These are phyloP conservation scores for Backusella westeae DNA, from an alignment of 192 early-diverging fungal genomes.

Conservation along the genomic window DNA sequence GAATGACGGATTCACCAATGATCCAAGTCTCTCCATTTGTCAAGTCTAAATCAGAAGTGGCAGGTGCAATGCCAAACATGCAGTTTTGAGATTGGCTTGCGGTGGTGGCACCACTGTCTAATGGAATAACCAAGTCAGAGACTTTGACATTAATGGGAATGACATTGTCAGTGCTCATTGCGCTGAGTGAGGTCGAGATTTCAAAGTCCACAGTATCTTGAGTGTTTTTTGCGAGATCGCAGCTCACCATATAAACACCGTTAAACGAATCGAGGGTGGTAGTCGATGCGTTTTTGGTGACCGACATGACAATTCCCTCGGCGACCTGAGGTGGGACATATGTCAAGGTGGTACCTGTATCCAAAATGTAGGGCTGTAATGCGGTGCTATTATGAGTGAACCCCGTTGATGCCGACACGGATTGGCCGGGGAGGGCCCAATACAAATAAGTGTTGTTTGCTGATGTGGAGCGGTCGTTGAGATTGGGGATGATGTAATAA, in stretches of 20 bases:
- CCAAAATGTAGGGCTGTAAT: slow-evolving; percentile 14
- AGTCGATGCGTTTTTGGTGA: not conserved
- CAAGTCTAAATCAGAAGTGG: not conserved
- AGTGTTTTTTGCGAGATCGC: not conserved
- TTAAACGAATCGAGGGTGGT: slow-evolving; percentile 16
- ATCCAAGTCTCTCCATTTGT: slow-evolving; percentile 21
- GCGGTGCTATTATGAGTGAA: not conserved
- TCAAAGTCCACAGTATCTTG: not conserved
- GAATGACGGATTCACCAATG: slow-evolving; percentile 20
- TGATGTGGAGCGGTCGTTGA: not conserved
- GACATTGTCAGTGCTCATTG: not conserved
- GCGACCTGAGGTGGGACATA: slow-evolving; percentile 8
- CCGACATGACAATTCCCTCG: not conserved
- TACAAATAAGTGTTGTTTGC: slow-evolving; percentile 12
- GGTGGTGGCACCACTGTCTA: slow-evolving; percentile 15
- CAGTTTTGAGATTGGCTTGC: slow-evolving; percentile 2
- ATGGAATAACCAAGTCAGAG: slow-evolving; percentile 15
- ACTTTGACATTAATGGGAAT: slow-evolving; percentile 10
- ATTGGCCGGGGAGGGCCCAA: slow-evolving; percentile 23
- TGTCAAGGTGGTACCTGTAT: slow-evolving; percentile 28
- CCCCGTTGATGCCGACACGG: not conserved
- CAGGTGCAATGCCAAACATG: slow-evolving; percentile 35
- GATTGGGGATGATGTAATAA: not conserved
- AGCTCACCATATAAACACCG: slow-evolving; percentile 13
- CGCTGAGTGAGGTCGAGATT: not conserved